These are phyloP conservation scores for Phylloporus rhodoxanthus DNA, from an alignment of 768 basidiomycete species.

Conservation along the genomic window DNA sequence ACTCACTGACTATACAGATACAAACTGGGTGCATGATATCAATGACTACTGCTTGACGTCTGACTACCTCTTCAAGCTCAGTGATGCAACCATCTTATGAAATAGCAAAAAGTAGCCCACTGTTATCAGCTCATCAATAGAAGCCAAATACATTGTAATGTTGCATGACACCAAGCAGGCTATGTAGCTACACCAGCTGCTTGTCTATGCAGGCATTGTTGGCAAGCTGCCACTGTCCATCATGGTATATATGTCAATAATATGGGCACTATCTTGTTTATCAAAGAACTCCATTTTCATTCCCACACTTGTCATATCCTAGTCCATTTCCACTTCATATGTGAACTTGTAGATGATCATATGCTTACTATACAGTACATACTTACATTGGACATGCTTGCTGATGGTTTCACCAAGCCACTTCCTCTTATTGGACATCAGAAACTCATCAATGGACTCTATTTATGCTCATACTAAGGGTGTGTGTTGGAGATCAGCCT, in stretches of 20 bases:
- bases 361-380: conserved; percentile 28
- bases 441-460: too few relatives aligned
- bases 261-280: conserved; percentile 31
- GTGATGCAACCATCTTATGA: conserved; percentile 19
- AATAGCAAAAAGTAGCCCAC: conserved; percentile 29
- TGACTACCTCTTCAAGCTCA: neutral
- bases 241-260: conserved; percentile 27
- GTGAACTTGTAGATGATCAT: conserved; percentile 27
- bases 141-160: conserved; percentile 14
- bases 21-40: too few relatives aligned
- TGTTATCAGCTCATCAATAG: conserved; percentile 32
- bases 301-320: conserved; percentile 39
- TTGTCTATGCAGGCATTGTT: neutral
- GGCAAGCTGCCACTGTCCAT: neutral
- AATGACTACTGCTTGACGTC: too few relatives aligned
- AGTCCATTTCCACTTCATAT: conserved; percentile 36
- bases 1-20: neutral
- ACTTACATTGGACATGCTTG: conserved; percentile 30
- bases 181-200: neutral
- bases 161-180: too few relatives aligned
- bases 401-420: conserved; percentile 40
- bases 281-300: conserved; percentile 33
- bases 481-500: neutral
- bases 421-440: too few relatives aligned
- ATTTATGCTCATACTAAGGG: neutral